Evolutionary conservation across 352 stramenopile species (phyloP), one percentile per base, ranked within the genome.

Genomic region (Phytophthora boehmeriae): DNA sequence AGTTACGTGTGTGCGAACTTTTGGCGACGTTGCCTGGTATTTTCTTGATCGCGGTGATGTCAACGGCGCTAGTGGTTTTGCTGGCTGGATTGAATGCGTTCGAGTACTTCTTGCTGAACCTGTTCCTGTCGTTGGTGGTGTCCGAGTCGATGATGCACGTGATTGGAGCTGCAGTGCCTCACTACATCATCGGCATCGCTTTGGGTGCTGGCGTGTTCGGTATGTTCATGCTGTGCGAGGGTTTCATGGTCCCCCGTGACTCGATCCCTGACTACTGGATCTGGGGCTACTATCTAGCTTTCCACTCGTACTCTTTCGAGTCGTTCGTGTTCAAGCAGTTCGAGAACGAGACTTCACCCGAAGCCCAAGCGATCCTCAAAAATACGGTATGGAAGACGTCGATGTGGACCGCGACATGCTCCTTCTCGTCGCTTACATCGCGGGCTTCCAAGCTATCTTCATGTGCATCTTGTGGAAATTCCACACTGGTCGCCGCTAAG

Each of bases 261-360:
- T 63, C 67, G 38, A 93, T 96, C 52, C 83, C 83, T 16, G 30
- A 47, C 41, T 89, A 88, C 63, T 88, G 87, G 72, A 76, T 75
- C 39, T 96, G 88, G 88, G 72, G 73, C n/a, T 90, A 95, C 65
- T 93, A 95, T 73, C 41, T 93, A 8, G 78, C 78, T 8, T 93
- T 96, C 66, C 87, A 93, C 68, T 89, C 86, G 41, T 95, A 93
- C 54, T 75, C 73, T 44, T 92, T 96, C 68, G 63, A 90, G 72
- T 78, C 71, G 14, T 90, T 96, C 61, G 80, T 95, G 71, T 84
- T 78, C 62, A 71, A 92, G 35, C 77, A 96, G 42, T 95, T 92
- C 52, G 59, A 62, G 13, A 32, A 67, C 10, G 51, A 68, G 56
- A 59, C 65, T 30, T 66, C 65, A 35, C 32, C 41, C 4, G n/a